Base-by-base conservation (phyloP, 768 basidiomycete genomes). In the Boletus edulis region DNA sequence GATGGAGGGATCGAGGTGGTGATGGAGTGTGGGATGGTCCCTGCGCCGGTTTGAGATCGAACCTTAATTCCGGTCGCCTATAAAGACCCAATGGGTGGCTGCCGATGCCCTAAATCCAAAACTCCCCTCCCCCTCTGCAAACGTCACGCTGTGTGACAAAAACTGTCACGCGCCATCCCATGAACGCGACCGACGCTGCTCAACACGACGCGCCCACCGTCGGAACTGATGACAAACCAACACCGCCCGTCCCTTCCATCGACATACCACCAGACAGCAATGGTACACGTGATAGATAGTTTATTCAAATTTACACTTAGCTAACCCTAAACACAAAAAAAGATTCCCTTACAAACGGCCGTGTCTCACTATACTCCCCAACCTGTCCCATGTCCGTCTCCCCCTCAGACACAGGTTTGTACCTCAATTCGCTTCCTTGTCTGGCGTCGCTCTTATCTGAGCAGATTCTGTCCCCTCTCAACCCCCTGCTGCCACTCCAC, bases 11-110 rank as follows among this genome's bases (percentile, higher is more conserved):
- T 54, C 46, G 63, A 38, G 57, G 39, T 61, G 50, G 71, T 54
- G 67, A 57, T 54, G 60, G 49, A 51, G 72, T 65, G 69, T 67
- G 71, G 70, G 73, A 66, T 84, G 84, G 83, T 79, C 84, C 84
- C 80, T 83, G 85, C 84, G 82, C 81, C 78, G 82, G 83, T 69
- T 69, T 70, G 68, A 84, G 84, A 84, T 84, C 84, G 85, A 88
- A 88, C 85, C 84, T 88, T 87, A 87, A 84, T 80, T 88, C 81
- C 76, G 75, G 72, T 76, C 76, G 79, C 78, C 83, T 88, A 89
- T 88, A 88, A 88, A 86, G 85, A 83, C 84, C 79, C 82, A 82
- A 80, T 76, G 80, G 82, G 85, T 84, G 74, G 67, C 74, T 70
- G 71, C 71, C 72, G 81, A 82, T 76, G 82, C 84, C 81, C 81